Evolutionary conservation across 306 rosid genomes (phyloP), one percentile per base, ranked within the genome.

Genomic region (Quillaja saponaria): DNA sequence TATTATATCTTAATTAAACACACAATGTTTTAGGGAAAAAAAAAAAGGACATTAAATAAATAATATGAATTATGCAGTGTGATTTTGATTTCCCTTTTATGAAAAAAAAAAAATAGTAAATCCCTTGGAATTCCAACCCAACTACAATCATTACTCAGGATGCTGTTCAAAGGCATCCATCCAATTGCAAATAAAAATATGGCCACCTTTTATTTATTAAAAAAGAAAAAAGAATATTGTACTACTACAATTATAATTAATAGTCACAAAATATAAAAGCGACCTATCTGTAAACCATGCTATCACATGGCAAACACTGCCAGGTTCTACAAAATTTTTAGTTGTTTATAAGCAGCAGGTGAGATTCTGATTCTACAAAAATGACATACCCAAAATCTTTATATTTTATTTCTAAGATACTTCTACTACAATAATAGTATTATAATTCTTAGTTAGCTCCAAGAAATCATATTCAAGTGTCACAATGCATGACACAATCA

Each of bases 321-420:
- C 11, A 16, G 71, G 47, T 56, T 67, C 54, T 46, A 62, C 37
- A 18, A 5, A 25, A 25, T 25, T 4, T 54, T 54, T 41, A n/a
- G 28, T 25, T 2, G 31, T 25, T 25, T 25, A 2, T 8, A 54
- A 46, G 38, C 56, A 67, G 55, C 66, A 45, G 57, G 62, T 38
- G 74, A 75, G 85, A 75, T 85, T 80, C 82, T 51, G 80, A 78
- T 78, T 75, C 84, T 50, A 39, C 66, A 55, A 66, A 50, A 61
- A 70, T 56, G 19, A 25, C 10, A 37, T 49, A 53, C 55, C 70
- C 35, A 61, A 15, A 35, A 34, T 19, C 25, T 20, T 19, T 13
- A n/a, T 37, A 18, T 47, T 13, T 68, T 41, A 13, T 7, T 41
- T 10, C 13, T 13, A 10, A 10, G 13, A 6, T 41, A 9, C 18